Percentiles rank a stretch among this genome's conserved stretches.
Evolutionary conservation across 2,329 filamentous ascomycete species (phyloP).

Genomic region (Paradendryphiella salina): DNA sequence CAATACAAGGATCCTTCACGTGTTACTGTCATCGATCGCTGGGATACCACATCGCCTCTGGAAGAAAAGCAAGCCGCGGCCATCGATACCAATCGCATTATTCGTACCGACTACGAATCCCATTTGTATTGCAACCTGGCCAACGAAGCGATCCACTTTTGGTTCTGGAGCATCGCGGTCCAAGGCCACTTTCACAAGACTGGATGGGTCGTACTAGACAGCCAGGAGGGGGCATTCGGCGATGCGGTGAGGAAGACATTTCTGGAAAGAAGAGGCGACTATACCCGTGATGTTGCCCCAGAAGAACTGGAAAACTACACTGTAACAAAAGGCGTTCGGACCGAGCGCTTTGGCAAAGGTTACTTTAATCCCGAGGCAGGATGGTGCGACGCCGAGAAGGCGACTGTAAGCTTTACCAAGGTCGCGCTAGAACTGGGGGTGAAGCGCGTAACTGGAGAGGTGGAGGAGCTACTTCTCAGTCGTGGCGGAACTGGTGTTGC

Average conservation of each 20-base stretch:
- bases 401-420: slow-evolving; percentile 51
- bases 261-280: slow-evolving; percentile 46
- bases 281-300: slow-evolving; percentile 45
- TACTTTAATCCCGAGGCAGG: slow-evolving; percentile 58
- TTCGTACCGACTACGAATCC: slow-evolving; percentile 63
- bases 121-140: slow-evolving; percentile 59
- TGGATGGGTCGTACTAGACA: slow-evolving; percentile 62
- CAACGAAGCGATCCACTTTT: slow-evolving; percentile 47
- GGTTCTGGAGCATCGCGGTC: slow-evolving; percentile 45
- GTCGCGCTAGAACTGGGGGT: slow-evolving; percentile 53
- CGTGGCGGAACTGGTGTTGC: slow-evolving; percentile 32
- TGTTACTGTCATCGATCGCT: slow-evolving; percentile 39
- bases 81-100: slow-evolving; percentile 65
- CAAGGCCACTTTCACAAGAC: slow-evolving; percentile 58
- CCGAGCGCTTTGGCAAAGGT: slow-evolving; percentile 36
- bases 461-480: slow-evolving; percentile 50
- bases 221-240: slow-evolving; percentile 52
- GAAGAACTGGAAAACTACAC: slow-evolving; percentile 50
- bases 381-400: slow-evolving; percentile 57
- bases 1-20: slow-evolving; percentile 52
- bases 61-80: slow-evolving; percentile 58
- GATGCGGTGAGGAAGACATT: slow-evolving; percentile 60
- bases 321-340: slow-evolving; percentile 39
- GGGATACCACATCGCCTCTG: slow-evolving; percentile 32
- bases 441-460: slow-evolving; percentile 51